Base-by-base conservation (phyloP, 441 rosid genomes). In the Populus hybrid region DNA sequence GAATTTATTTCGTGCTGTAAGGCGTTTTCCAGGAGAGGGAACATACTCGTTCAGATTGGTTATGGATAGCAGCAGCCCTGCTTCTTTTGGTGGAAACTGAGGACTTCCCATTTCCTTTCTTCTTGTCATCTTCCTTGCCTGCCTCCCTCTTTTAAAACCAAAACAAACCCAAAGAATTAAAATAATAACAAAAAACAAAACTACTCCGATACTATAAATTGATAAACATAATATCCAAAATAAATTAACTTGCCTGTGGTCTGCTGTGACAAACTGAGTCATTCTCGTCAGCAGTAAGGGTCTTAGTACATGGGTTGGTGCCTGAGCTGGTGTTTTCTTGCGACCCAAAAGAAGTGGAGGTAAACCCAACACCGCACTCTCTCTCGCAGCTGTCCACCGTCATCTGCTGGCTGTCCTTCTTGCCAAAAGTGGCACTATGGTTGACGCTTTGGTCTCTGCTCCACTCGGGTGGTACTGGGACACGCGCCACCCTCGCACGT, bases 41-140 rank as follows among this genome's bases (percentile, higher is more conserved):
- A 28, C 88, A 6, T 89, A 95, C 99, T 18, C 99, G 91, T 87
- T 95, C 99, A 61, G 98, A 94, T 84, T 94, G 99, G 87, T 94
- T 95, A 81, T 95, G 99, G 81, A 95, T 85, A 35, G 95, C 98
- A 32, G 98, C 98, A 76, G 99, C 97, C 70, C 98, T 83, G 78
- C 94, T 90, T 83, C 97, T 86, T 82, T 88, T 94, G 1, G 92
- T 92, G 42, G 93, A 89, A 69, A 81, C 83, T 21, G 95, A 87
- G 18, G 95, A 92, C 83, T 93, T 92, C 16, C 86, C 81, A 16
- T 38, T 85, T 1, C 80, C 86, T 81, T 78, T 88, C 81, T 73
- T 86, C 84, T 81, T 79, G 63, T 81, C 85, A n/a, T 80, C 91
- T 20, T 85, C 90, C 7, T 83, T 90, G 40, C 78, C 85, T 61